phyloP scores from a whole-genome alignment of 495 filamentous ascomycete genomes.

The Aspergillus bertholletiae region DNA sequence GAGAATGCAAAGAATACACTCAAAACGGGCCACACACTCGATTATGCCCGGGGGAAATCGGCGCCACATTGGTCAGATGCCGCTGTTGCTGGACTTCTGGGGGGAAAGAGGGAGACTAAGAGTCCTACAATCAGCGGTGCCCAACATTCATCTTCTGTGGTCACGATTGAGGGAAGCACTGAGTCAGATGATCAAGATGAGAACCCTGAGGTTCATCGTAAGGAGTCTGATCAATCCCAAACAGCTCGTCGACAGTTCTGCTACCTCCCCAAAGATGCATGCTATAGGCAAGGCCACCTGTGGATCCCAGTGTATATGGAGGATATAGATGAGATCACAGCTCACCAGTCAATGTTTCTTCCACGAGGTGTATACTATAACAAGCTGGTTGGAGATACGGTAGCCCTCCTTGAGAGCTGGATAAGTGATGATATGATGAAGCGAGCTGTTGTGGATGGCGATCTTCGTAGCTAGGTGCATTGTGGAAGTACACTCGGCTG shows the following conservation, averaged over 20 bases:
- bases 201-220: neutral
- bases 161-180: no score
- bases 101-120: no score
- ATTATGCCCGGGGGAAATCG: no score
- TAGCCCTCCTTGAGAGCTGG: slow-evolving; percentile 9
- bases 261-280: slow-evolving; percentile 4
- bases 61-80: no score
- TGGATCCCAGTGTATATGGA: slow-evolving; percentile 16
- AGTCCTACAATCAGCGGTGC: no score
- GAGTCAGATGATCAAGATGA: no score
- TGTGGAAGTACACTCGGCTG: neutral
- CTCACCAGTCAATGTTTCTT: slow-evolving; percentile 78
- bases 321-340: slow-evolving; percentile 75
- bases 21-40: no score
- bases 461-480: neutral
- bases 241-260: slow-evolving; percentile 3
- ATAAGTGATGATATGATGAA: slow-evolving; percentile 5
- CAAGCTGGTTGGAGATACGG: slow-evolving; percentile 59
- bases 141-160: no score
- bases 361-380: slow-evolving; percentile 60
- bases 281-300: neutral
- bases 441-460: neutral
- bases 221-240: neutral
- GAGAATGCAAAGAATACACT: no score
- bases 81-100: no score